Evolutionary conservation across 805 yeast species (phyloP).

Genomic region (Cyberlindnera saturnus): DNA sequence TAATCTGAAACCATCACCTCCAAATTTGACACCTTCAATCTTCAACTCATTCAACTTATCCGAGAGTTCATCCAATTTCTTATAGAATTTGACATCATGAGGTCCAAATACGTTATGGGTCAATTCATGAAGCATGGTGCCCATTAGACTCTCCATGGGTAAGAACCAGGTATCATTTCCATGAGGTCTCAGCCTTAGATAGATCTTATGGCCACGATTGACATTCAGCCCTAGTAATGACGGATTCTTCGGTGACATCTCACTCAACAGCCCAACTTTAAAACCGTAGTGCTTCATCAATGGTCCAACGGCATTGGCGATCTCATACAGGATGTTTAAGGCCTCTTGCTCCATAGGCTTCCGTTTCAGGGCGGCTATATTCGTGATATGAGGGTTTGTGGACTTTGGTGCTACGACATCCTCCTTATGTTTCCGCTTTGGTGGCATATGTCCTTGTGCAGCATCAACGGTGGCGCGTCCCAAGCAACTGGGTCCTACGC

Average conservation of each 20-base stretch:
- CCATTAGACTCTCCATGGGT: conserved; percentile 61
- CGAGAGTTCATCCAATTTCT: conserved; percentile 52
- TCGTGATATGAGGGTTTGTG: conserved; percentile 24
- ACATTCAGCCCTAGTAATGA: conserved; percentile 76
- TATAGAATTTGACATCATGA: conserved; percentile 69
- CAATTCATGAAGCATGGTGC: conserved; percentile 84
- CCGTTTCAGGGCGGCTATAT: conserved; percentile 41
- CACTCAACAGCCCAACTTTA: conserved; percentile 63
- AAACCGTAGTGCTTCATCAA: conserved; percentile 63
- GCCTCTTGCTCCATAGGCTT: conserved; percentile 46
- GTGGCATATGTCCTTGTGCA: no score
- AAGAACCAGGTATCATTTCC: conserved; percentile 46
- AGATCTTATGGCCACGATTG: conserved; percentile 66
- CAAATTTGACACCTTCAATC: conserved; percentile 19
- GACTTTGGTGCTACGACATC: conserved; percentile 18
- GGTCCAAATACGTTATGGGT: conserved; percentile 78
- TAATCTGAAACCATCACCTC: conserved; percentile 11
- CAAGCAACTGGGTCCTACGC: no score
- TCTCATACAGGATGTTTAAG: conserved; percentile 52
- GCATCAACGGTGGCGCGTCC: no score
- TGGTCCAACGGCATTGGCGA: conserved; percentile 71
- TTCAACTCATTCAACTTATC: conserved; percentile 32
- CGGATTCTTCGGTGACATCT: conserved; percentile 70
- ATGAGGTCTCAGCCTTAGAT: conserved; percentile 62
- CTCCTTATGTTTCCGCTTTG: no score